Conservation (phyloP, 2,329 filamentous ascomycete genomes). For the Beauveria brongniartii region DNA sequence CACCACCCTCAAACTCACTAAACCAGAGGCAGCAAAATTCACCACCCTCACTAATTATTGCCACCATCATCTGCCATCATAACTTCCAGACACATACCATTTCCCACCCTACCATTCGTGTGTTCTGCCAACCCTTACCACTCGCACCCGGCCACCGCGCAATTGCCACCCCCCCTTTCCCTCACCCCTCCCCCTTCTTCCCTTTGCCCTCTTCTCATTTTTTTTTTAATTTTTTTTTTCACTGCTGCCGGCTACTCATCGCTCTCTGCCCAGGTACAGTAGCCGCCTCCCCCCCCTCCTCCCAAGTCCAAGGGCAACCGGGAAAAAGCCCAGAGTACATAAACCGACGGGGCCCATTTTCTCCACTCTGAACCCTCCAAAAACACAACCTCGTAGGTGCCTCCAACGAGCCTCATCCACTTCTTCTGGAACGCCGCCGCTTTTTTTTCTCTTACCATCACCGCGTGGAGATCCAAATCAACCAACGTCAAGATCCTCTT, state of each 20-base stretch:
- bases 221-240: not conserved
- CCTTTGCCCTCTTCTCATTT: constrained; percentile 7
- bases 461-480: constrained; percentile 7
- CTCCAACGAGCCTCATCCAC: constrained; percentile 13
- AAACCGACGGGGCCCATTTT: constrained; percentile 10
- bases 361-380: constrained; percentile 14
- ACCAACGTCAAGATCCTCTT: constrained; percentile 8
- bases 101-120: not conserved
- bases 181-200: not conserved
- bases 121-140: not conserved
- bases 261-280: constrained; percentile 5
- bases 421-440: constrained; percentile 12
- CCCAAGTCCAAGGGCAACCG: constrained; percentile 3
- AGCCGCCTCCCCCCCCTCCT: not conserved
- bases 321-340: constrained; percentile 11
- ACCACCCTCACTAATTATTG: too few relatives aligned
- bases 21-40: too few relatives aligned
- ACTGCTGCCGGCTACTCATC: constrained; percentile 6
- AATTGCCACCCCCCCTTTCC: not conserved
- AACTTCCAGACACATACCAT: not conserved
- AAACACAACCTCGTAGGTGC: constrained; percentile 12
- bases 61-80: too few relatives aligned
- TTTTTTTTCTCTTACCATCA: constrained; percentile 10
- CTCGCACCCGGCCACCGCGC: constrained; percentile 5
- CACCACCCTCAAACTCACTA: too few relatives aligned